phyloP scores from a whole-genome alignment of 352 stramenopile genomes.

The Globisporangium iwayamae region DNA sequence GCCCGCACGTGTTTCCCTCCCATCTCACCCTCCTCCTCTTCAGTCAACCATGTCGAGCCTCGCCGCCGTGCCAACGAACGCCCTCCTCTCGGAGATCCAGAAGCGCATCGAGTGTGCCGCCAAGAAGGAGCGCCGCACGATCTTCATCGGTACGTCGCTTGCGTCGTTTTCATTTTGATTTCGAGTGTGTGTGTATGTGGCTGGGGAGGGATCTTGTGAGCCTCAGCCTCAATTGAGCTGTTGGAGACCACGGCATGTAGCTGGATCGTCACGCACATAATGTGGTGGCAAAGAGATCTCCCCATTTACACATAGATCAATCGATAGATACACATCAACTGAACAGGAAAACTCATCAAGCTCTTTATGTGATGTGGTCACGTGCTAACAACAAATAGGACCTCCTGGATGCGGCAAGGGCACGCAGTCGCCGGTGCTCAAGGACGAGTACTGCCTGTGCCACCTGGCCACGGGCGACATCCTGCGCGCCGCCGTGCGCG shows the following conservation, averaged over 20 bases:
- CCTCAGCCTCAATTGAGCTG: neutral
- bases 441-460: constrained; percentile 97
- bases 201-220: neutral
- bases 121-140: constrained; percentile 93
- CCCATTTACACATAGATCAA: neutral
- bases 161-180: constrained; percentile 10
- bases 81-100: constrained; percentile 89
- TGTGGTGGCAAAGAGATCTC: neutral
- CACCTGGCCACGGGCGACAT: constrained; percentile 99
- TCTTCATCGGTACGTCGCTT: constrained; percentile 86
- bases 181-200: neutral
- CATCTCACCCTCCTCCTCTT: neutral
- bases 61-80: constrained; percentile 75
- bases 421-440: constrained; percentile 97
- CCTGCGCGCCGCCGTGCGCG: constrained; percentile 95
- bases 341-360: neutral
- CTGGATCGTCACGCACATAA: neutral
- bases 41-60: constrained; percentile 36
- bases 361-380: neutral
- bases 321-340: neutral
- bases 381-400: constrained; percentile 27
- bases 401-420: constrained; percentile 97
- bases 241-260: neutral
- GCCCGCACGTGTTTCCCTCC: neutral
- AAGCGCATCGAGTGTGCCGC: constrained; percentile 88